Base-by-base conservation (phyloP, 805 yeast species). In the Cyberlindnera japonica region DNA sequence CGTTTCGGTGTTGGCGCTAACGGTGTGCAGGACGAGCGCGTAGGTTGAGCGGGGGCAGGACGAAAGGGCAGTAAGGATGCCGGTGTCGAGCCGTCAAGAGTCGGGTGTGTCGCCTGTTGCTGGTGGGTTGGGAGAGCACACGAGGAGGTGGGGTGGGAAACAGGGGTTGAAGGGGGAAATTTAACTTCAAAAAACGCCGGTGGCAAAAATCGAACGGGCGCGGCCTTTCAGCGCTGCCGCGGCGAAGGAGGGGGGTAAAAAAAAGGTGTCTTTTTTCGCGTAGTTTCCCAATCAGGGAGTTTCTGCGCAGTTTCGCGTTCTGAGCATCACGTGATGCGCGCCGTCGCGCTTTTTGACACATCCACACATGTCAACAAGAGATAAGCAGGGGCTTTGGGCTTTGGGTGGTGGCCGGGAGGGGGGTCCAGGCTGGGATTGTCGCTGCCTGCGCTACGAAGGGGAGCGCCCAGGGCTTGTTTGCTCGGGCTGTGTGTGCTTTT, bases 201-300 rank as follows among this genome's bases (percentile, higher is more conserved):
- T 35, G 41, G 45, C 45, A 33, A 41, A 41, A 21, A 30, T 41
- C 41, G 45, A 41, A 41, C 41, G 41, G 37, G 28, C 36, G 25
- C 30, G 24, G 22, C 29, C 22, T 25, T n/a, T n/a, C n/a, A n/a
- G n/a, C n/a, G n/a, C n/a, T n/a, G n/a, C n/a, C n/a, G n/a, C n/a
- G n/a, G n/a, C n/a, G n/a, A n/a, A n/a, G n/a, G n/a, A n/a, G n/a
- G n/a, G n/a, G n/a, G n/a, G n/a, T n/a, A n/a, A n/a, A n/a, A n/a
- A n/a, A n/a, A n/a, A n/a, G n/a, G n/a, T n/a, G 38, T n/a, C 5
- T 22, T 6, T 15, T n/a, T 35, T 35, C 22, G 31, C 38, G 8
- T 14, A 15, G n/a, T 36, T 36, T 12, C 39, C 39, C 5, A 5
- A 22, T 36, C 18, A 29, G 39, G 39, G 17, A 36, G 16, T 36